Evolutionary conservation across 306 rosid genomes (phyloP), one percentile per base, ranked within the genome.

Genomic region (Rosa multiflora): DNA sequence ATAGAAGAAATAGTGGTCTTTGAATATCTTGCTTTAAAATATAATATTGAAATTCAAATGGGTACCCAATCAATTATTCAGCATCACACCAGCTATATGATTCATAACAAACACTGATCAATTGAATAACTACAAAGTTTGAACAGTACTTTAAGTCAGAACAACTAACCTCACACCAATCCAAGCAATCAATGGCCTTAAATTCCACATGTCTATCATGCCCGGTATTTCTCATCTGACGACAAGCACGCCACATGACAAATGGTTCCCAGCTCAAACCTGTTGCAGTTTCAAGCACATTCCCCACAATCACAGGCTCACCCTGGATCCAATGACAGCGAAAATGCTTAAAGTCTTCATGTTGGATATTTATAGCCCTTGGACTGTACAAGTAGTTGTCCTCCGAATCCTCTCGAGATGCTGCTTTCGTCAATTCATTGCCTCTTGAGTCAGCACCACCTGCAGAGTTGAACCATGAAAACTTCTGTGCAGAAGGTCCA

Each of bases 201-300:
- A 89, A 94, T 21, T 80, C 87, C 86, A 88, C 76, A 71, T 86
- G 88, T 66, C 26, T 44, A 11, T 26, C 47, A 74, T 66, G 89
- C 53, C 59, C 79, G 11, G 70, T 17, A 10, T 84, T 81, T 7
- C 69, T 46, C 67, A 82, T 76, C 72, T 90, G 86, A 68, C 98
- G 96, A 76, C 56, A 88, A 52, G 97, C 97, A 40, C 97, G 93
- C 98, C 97, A 90, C 98, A 94, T 91, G 23, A 56, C 62, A 6
- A n/a, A 56, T 8, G 62, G 29, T 6, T 56, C 62, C 62, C 62
- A 56, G 9, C 62, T 56, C 4, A 56, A 56, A 58, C 93, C 97
- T 49, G 93, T 84, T 6, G 90, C 76, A 69, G 82, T 82, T 76
- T 89, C 91, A 79, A 92, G 96, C 51, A 86, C 92, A 85, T 89